Percentiles rank a stretch among this genome's conserved stretches.
phyloP scores from a whole-genome alignment of 352 stramenopile genomes.

The Globisporangium orthogonon region DNA sequence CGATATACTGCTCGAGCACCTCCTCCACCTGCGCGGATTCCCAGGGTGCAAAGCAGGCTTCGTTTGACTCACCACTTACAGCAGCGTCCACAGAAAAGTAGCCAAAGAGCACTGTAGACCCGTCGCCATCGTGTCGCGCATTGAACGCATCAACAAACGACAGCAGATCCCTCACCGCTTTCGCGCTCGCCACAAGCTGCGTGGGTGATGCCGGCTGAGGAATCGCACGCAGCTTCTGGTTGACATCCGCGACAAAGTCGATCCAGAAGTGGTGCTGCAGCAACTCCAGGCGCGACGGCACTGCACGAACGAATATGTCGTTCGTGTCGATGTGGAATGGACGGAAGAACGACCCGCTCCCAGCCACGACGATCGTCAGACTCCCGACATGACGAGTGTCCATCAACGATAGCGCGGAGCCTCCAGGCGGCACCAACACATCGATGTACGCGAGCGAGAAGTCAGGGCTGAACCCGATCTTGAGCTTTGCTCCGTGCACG shows the following conservation, averaged over 20 bases:
- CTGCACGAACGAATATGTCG: slow-evolving; percentile 69
- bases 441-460: slow-evolving; percentile 83
- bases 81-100: slow-evolving; percentile 30
- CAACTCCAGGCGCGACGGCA: slow-evolving; percentile 57
- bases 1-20: slow-evolving; percentile 24
- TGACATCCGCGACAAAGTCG: slow-evolving; percentile 70
- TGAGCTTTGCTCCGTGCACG: slow-evolving; percentile 64
- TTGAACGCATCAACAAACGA: slow-evolving; percentile 55
- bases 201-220: slow-evolving; percentile 42
- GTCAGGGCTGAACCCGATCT: slow-evolving; percentile 79
- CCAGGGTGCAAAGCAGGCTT: slow-evolving; percentile 32
- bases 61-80: slow-evolving; percentile 26
- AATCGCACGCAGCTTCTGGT: slow-evolving; percentile 58
- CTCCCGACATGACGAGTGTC: slow-evolving; percentile 4
- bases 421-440: slow-evolving; percentile 43
- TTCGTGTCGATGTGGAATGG: slow-evolving; percentile 82
- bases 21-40: slow-evolving; percentile 22
- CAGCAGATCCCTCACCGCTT: slow-evolving; percentile 33
- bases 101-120: slow-evolving; percentile 50
- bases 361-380: slow-evolving; percentile 54
- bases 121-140: slow-evolving; percentile 41
- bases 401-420: slow-evolving; percentile 11
- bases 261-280: slow-evolving; percentile 82
- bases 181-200: slow-evolving; percentile 24
- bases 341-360: slow-evolving; percentile 74